Base-by-base conservation (phyloP, 257 asterid species). In the Solanum piurae region DNA sequence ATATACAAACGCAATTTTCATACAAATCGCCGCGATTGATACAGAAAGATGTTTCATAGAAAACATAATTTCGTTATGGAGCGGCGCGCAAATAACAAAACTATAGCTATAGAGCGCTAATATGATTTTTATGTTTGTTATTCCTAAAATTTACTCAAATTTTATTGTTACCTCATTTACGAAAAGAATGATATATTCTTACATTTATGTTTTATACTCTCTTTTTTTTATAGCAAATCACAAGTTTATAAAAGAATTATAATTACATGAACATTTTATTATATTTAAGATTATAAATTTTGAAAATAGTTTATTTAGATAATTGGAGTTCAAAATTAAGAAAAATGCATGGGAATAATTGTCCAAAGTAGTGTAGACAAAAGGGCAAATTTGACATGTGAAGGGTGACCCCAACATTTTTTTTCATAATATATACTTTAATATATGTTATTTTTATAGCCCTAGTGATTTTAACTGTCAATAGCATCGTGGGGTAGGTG, bases 351-450 rank as follows among this genome's bases (percentile, higher is more conserved):
- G 66, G 42, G 31, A 44, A 38, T 64, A 25, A 44, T 64, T 85
- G 40, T 34, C 36, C 77, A 36, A 52, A 62, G 11, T 25, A 18
- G 37, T 37, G 37, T 85, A 1, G 64, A 29, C 62, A 27, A 44
- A 85, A 71, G 80, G 87, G 87, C 42, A 66, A 85, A 66, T 14
- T 85, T 27, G 82, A 62, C 66, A 85, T 38, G 60, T 62, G 40
- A 71, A 25, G 23, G 58, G 16, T 25, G 64, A 11, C 83, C 88
- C 29, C n/a, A 71, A 10, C 31, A 29, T 52, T 20, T 6, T 49
- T 52, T 80, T 31, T 46, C 29, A 27, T 29, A 9, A 18, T 49
- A 31, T 82, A 18, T 46, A 29, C 49, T 42, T 42, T 44, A 74
- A 23, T 58, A 18, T 58, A 20, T 55, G 3, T 16, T 52, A 52